Conservation (phyloP, 371 early-diverging fungal species). For the Cokeromyces recurvatus region DNA sequence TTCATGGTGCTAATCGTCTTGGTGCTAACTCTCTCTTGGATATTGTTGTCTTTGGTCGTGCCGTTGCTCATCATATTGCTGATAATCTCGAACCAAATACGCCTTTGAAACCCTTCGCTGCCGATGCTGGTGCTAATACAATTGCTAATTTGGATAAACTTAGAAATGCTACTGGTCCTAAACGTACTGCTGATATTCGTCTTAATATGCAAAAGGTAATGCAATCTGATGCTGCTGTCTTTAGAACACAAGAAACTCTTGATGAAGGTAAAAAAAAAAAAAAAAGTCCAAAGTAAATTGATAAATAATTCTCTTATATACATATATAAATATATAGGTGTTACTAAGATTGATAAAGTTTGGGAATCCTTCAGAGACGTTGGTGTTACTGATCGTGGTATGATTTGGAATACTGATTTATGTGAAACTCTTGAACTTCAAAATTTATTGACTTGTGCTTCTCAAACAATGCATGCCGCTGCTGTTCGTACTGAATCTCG, state of each 20-base stretch:
- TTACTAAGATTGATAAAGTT: constrained; percentile 79
- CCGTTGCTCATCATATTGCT: constrained; percentile 91
- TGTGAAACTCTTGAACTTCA: constrained; percentile 95
- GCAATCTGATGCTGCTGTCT: constrained; percentile 97
- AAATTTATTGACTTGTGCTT: constrained; percentile 94
- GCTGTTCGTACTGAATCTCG: constrained; percentile 95
- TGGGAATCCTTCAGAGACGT: constrained; percentile 78
- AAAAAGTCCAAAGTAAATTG: neutral
- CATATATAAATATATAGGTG: too few species aligned
- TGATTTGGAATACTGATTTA: constrained; percentile 98
- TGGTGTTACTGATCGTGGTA: constrained; percentile 84
- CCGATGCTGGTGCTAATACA: constrained; percentile 81
- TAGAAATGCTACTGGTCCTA: constrained; percentile 75
- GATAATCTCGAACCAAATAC: constrained; percentile 83
- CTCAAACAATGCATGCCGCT: constrained; percentile 96
- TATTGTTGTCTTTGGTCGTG: constrained; percentile 97
- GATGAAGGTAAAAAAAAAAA: constrained; percentile 71
- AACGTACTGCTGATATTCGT: constrained; percentile 85
- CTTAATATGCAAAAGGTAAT: constrained; percentile 96
- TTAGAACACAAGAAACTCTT: constrained; percentile 88
- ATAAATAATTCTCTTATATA: neutral
- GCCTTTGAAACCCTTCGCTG: constrained; percentile 79
- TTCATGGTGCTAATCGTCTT: constrained; percentile 98
- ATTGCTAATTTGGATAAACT: constrained; percentile 93
- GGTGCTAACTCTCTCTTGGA: constrained; percentile 97